A percentile compares a stretch with the other conserved stretches of the same genome.
phyloP scores from a whole-genome alignment of 164 flowering plant species.

The Nymphaea colorata region DNA sequence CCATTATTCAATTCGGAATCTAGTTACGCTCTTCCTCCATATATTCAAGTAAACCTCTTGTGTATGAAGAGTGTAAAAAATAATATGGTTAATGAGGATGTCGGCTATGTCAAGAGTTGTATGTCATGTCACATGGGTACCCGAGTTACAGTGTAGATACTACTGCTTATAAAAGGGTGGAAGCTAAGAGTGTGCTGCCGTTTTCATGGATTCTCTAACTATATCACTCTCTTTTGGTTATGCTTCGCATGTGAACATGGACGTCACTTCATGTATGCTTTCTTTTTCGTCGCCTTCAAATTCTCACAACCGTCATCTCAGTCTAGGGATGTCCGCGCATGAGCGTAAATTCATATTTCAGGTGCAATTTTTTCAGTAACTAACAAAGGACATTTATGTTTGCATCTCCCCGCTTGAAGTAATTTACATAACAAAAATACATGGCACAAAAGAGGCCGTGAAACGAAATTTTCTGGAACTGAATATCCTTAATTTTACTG shows the following conservation, averaged over 20 bases:
- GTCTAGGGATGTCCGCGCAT: background rate
- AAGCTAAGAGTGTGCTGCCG: background rate
- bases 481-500: too few relatives aligned
- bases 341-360: too few relatives aligned
- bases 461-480: too few relatives aligned
- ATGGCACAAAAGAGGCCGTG: too few relatives aligned
- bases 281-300: too few relatives aligned
- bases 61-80: background rate
- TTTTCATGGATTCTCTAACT: background rate
- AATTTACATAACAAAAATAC: too few relatives aligned
- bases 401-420: too few relatives aligned
- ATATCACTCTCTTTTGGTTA: background rate
- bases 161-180: background rate
- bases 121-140: background rate
- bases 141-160: background rate
- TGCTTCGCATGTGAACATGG: too few relatives aligned
- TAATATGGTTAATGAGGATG: background rate
- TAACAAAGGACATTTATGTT: too few relatives aligned
- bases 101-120: background rate
- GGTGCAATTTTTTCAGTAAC: too few relatives aligned
- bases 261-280: too few relatives aligned
- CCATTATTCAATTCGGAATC: background rate
- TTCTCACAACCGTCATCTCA: background rate
- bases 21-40: background rate
- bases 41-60: background rate